Percentiles rank a stretch among this genome's conserved stretches.
phyloP scores from a whole-genome alignment of 805 yeast species.

The Metschnikowia lochheadii region DNA sequence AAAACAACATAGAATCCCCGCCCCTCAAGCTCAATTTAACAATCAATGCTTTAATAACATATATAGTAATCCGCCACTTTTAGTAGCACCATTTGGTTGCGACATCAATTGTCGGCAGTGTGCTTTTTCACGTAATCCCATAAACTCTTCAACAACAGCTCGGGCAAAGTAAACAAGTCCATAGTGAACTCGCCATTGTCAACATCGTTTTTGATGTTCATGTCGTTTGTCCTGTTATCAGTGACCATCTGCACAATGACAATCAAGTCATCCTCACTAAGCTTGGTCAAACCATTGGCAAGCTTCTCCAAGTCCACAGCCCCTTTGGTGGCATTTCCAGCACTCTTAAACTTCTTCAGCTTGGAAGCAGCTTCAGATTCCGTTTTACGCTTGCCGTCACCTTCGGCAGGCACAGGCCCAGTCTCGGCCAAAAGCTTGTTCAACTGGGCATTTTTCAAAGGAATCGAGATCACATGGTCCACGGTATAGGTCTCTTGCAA shows the following conservation, averaged over 20 bases:
- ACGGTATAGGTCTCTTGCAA: constrained; percentile 67
- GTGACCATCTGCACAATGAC: constrained; percentile 97
- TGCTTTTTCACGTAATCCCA: constrained; percentile 92
- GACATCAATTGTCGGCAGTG: constrained; percentile 23
- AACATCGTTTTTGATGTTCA: constrained; percentile 92
- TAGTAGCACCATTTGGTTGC: neutral
- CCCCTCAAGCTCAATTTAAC: neutral
- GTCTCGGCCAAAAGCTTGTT: constrained; percentile 71
- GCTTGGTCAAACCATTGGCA: constrained; percentile 83
- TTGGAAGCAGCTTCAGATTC: constrained; percentile 30
- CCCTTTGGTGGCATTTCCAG: constrained; percentile 57
- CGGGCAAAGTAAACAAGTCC: constrained; percentile 93
- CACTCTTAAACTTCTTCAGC: constrained; percentile 49
- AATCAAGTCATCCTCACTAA: constrained; percentile 86
- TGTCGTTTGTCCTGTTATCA: constrained; percentile 89
- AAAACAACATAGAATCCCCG: neutral
- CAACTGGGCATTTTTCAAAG: constrained; percentile 66
- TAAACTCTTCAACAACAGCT: constrained; percentile 80
- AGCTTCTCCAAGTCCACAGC: constrained; percentile 82
- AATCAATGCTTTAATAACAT: constrained; percentile 3
- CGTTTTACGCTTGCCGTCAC: constrained; percentile 35
- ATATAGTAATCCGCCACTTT: neutral
- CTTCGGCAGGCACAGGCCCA: constrained; percentile 68
- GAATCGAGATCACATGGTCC: constrained; percentile 75
- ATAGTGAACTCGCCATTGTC: constrained; percentile 97